These are phyloP conservation scores for Colletotrichum lupini DNA, from an alignment of 2,329 filamentous ascomycete genomes.

Conservation along the genomic window DNA sequence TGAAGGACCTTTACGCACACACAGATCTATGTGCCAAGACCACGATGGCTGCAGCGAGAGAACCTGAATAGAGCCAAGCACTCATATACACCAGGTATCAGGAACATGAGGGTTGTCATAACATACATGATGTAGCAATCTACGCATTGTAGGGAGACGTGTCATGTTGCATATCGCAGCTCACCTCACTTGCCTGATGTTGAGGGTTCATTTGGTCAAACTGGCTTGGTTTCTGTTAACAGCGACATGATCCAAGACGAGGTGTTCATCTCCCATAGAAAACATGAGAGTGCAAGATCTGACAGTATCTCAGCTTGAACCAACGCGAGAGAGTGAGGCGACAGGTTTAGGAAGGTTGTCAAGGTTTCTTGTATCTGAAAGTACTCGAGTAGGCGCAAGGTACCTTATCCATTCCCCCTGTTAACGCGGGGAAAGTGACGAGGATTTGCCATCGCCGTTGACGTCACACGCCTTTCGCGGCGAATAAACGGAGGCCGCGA, in stretches of 20 bases:
- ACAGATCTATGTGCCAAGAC: not conserved
- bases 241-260: not conserved
- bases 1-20: not conserved
- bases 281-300: not conserved
- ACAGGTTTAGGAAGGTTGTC: not conserved
- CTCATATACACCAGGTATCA: not conserved
- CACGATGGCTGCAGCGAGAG: not conserved
- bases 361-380: not conserved
- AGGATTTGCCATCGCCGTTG: slow-evolving; percentile 24
- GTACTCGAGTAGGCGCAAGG: not conserved
- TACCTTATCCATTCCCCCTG: not conserved
- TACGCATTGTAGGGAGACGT: not conserved
- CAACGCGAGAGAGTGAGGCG: not conserved
- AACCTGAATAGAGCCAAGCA: not conserved
- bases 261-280: not conserved
- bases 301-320: not conserved
- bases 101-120: not conserved
- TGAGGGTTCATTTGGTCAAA: not conserved
- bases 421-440: not conserved
- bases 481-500: not conserved
- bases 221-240: not conserved
- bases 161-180: not conserved
- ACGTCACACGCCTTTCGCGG: slow-evolving; percentile 17
- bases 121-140: not conserved
- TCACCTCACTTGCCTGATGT: not conserved